A percentile compares a stretch with the other conserved stretches of the same genome.
Evolutionary conservation across 2,329 filamentous ascomycete genomes (phyloP).

Genomic region (Penicillium sp.): DNA sequence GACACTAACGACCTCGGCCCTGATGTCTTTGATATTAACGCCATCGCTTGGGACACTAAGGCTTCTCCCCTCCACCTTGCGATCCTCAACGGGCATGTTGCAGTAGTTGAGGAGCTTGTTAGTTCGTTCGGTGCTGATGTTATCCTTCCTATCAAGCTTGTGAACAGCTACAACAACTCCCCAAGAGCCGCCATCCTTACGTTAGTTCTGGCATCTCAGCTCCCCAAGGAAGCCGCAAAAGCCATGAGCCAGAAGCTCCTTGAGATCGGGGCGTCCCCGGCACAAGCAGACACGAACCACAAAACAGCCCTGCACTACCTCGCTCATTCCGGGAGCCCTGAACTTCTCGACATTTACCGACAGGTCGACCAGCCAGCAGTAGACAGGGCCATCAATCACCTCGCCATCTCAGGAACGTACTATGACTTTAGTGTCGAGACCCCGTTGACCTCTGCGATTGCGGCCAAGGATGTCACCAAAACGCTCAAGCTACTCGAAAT

Average conservation of each 20-base stretch:
- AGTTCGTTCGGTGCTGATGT: conserved; percentile 77
- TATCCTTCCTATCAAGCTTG: conserved; percentile 73
- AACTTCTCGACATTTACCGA: conserved; percentile 50
- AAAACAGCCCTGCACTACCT: conserved; percentile 71
- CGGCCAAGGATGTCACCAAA: conserved; percentile 56
- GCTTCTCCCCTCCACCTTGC: conserved; percentile 79
- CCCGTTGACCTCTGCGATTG: conserved; percentile 65
- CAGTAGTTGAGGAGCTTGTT: conserved; percentile 72
- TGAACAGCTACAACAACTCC: conserved; percentile 47
- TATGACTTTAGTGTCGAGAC: conserved; percentile 47
- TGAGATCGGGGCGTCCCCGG: conserved; percentile 71
- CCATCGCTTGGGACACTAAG: conserved; percentile 78
- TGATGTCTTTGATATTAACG: conserved; percentile 79
- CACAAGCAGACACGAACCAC: conserved; percentile 71
- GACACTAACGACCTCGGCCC: conserved; percentile 69
- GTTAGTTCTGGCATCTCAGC: conserved; percentile 68
- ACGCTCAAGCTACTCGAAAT: conserved; percentile 66
- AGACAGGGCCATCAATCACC: conserved; percentile 69
- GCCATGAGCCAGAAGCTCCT: conserved; percentile 70
- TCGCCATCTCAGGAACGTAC: conserved; percentile 50
- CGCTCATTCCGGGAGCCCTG: conserved; percentile 55
- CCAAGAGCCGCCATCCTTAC: conserved; percentile 69
- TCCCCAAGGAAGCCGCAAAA: conserved; percentile 67
- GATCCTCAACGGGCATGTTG: conserved; percentile 72
- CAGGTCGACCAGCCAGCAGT: conserved; percentile 65